Conservation (phyloP, 371 early-diverging fungal genomes). For the Mucor indicus region DNA sequence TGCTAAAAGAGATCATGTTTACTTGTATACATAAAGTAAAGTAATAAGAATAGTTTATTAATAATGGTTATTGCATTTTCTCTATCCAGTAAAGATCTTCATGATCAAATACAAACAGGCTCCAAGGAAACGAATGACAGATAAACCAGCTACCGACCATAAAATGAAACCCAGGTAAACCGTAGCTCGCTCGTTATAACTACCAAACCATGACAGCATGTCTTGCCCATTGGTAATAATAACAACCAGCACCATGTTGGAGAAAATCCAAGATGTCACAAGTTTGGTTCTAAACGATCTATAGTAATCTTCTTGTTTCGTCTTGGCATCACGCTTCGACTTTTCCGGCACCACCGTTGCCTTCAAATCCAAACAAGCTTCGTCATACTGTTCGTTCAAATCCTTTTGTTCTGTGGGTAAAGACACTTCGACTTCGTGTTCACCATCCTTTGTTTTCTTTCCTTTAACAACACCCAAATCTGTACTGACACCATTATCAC, state of each 20-base stretch:
- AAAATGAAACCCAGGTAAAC: conserved; percentile 83
- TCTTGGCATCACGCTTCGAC: conserved; percentile 67
- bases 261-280: conserved; percentile 78
- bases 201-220: conserved; percentile 29
- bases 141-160: conserved; percentile 84
- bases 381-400: conserved; percentile 75
- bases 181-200: conserved; percentile 45
- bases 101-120: conserved; percentile 70
- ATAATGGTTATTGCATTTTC: no score
- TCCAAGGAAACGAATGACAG: conserved; percentile 81
- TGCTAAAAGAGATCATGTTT: neutral
- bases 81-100: conserved; percentile 42
- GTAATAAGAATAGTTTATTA: no score
- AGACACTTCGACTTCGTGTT: conserved; percentile 55
- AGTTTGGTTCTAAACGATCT: conserved; percentile 77
- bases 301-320: conserved; percentile 85
- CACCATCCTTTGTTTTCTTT: conserved; percentile 48
- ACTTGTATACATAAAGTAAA: no score
- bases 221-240: conserved; percentile 40
- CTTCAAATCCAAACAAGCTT: conserved; percentile 58
- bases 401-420: conserved; percentile 75
- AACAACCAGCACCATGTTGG: conserved; percentile 76
- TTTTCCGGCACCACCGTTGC: conserved; percentile 38
- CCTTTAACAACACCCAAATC: conserved; percentile 66
- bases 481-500: conserved; percentile 61